Conservation (phyloP, 1,284 basidiomycete genomes). For the Ceraceosorus guamensis region DNA sequence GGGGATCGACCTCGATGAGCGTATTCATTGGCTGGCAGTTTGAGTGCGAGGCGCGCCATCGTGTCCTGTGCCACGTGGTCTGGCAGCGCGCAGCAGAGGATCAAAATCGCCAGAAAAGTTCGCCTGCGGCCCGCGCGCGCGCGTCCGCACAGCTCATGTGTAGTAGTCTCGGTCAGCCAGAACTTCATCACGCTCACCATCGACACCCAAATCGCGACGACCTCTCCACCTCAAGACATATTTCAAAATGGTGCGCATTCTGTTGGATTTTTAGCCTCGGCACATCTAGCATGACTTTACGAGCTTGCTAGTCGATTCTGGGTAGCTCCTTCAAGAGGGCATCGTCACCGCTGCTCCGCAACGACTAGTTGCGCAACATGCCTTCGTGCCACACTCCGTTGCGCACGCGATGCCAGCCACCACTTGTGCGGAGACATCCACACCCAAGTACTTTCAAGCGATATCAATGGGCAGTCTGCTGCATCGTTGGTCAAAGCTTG, state of each 20-base stretch:
- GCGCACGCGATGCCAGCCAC: background rate
- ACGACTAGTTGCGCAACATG: background rate
- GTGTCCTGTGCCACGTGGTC: too few relatives aligned
- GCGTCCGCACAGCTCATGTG: too few relatives aligned
- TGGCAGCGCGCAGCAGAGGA: too few relatives aligned
- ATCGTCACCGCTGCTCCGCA: conserved; percentile 2
- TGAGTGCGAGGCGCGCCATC: too few relatives aligned
- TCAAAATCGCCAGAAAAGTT: too few relatives aligned
- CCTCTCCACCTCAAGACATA: conserved; percentile 4
- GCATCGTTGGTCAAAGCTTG: too few relatives aligned
- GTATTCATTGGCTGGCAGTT: too few relatives aligned
- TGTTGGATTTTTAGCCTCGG: conserved; percentile 9
- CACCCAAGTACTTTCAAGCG: background rate
- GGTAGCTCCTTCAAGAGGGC: conserved; percentile 14
- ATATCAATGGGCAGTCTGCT: too few relatives aligned
- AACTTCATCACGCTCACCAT: conserved; percentile 12
- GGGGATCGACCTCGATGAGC: too few relatives aligned
- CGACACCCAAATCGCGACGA: conserved; percentile 19
- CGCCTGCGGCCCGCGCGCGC: too few relatives aligned
- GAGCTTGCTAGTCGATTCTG: conserved; percentile 15
- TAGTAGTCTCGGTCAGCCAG: too few relatives aligned
- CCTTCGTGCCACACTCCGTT: background rate
- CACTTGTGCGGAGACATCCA: background rate
- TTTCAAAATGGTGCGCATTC: conserved; percentile 36
- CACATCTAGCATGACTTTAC: conserved; percentile 10